Percentiles rank a stretch among this genome's conserved stretches.
Evolutionary conservation across 805 yeast genomes (phyloP).

Genomic region (Starmerella powellii): DNA sequence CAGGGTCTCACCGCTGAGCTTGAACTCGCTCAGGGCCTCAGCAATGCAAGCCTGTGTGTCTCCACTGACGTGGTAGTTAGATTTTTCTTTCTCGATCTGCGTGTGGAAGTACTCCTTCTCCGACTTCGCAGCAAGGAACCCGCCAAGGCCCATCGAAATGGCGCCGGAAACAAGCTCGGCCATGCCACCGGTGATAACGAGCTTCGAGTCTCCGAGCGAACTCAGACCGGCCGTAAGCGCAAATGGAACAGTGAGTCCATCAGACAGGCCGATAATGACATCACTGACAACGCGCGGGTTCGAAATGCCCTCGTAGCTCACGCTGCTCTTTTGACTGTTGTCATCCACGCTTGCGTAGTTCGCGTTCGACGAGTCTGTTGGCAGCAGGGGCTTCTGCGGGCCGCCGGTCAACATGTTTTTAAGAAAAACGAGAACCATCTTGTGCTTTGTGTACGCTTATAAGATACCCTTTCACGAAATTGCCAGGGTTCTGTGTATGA

Average conservation of each 20-base stretch:
- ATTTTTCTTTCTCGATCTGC: slow-evolving; percentile 26
- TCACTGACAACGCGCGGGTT: slow-evolving; percentile 87
- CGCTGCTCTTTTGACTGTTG: slow-evolving; percentile 12
- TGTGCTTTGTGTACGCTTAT: neutral
- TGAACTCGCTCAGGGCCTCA: slow-evolving; percentile 64
- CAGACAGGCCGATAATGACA: slow-evolving; percentile 83
- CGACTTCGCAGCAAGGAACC: slow-evolving; percentile 85
- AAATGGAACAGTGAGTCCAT: slow-evolving; percentile 96
- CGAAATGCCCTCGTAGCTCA: slow-evolving; percentile 22
- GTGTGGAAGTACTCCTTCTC: slow-evolving; percentile 37
- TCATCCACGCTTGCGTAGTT: slow-evolving; percentile 19
- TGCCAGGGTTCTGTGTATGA: too few relatives aligned
- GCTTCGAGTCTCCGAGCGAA: slow-evolving; percentile 73
- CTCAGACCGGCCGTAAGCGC: slow-evolving; percentile 95
- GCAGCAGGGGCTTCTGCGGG: slow-evolving; percentile 25
- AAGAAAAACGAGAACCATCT: slow-evolving; percentile 28
- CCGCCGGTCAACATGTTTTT: slow-evolving; percentile 26
- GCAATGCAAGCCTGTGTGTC: slow-evolving; percentile 63
- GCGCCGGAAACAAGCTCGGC: slow-evolving; percentile 97
- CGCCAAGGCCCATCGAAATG: slow-evolving; percentile 96
- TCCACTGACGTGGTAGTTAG: slow-evolving; percentile 16
- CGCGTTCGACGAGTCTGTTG: slow-evolving; percentile 16
- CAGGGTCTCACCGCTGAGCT: slow-evolving; percentile 57
- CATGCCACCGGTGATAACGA: slow-evolving; percentile 95
- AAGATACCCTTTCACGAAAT: too few relatives aligned